These are phyloP conservation scores for Lactifluus pinguis DNA, from an alignment of 768 basidiomycete genomes.

Conservation along the genomic window DNA sequence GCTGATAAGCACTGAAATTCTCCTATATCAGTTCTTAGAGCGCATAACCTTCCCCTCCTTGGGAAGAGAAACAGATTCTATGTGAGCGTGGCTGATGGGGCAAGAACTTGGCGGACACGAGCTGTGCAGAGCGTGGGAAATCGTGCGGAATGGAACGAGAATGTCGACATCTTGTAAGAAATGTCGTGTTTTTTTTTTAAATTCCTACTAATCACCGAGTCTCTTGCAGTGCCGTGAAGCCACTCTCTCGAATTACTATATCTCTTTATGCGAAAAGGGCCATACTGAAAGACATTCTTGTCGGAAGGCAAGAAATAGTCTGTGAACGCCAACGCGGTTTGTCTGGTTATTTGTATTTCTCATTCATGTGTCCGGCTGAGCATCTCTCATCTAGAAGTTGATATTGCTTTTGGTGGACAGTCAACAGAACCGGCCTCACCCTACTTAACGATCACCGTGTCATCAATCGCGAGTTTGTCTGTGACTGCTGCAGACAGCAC, in stretches of 20 bases:
- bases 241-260: background rate
- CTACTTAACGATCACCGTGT: background rate
- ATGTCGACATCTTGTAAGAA: background rate
- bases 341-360: background rate
- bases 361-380: too few species aligned
- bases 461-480: background rate
- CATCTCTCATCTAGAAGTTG: background rate
- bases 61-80: background rate
- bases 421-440: background rate
- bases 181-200: background rate
- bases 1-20: background rate
- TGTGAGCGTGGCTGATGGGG: background rate
- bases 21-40: background rate
- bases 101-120: background rate
- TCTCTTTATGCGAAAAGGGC: background rate
- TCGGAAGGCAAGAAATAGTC: background rate
- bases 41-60: background rate
- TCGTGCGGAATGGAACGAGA: background rate
- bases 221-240: background rate
- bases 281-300: background rate
- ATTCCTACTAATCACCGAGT: too few species aligned
- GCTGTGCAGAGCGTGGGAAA: background rate
- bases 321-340: background rate
- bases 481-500: background rate
- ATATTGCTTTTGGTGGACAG: background rate